Percentiles rank a stretch among this genome's conserved stretches.
Evolutionary conservation across 495 filamentous ascomycete species (phyloP).

Genomic region (Lophiotrema nucula): DNA sequence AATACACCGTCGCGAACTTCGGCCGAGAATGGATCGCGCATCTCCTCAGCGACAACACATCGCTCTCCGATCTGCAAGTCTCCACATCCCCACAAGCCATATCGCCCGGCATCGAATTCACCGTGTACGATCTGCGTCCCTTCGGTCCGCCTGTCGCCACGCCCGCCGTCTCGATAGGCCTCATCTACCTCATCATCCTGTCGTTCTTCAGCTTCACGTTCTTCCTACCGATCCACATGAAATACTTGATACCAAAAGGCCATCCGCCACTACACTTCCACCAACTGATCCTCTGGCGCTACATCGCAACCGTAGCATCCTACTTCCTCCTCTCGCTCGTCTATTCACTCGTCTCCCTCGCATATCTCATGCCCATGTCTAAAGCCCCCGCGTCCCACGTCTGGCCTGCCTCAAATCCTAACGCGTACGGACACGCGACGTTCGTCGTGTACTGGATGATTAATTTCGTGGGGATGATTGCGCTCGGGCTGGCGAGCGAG

Average conservation of each 20-base stretch:
- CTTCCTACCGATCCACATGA: slow-evolving; percentile 65
- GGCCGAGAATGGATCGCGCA: slow-evolving; percentile 18
- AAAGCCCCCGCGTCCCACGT: slow-evolving; percentile 44
- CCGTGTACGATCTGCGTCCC: slow-evolving; percentile 59
- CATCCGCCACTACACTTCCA: slow-evolving; percentile 60
- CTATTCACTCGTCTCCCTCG: slow-evolving; percentile 49
- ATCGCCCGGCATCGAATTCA: slow-evolving; percentile 64
- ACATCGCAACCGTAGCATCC: slow-evolving; percentile 56
- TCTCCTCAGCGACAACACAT: slow-evolving; percentile 14
- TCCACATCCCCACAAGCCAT: slow-evolving; percentile 56
- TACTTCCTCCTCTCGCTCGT: slow-evolving; percentile 68
- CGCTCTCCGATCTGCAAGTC: slow-evolving; percentile 39
- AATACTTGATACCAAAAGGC: slow-evolving; percentile 49
- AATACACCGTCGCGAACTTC: slow-evolving; percentile 15
- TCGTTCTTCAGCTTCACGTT: slow-evolving; percentile 72
- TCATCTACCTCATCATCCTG: slow-evolving; percentile 73
- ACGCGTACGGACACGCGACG: slow-evolving; percentile 57
- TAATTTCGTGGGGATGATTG: slow-evolving; percentile 69
- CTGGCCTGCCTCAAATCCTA: slow-evolving; percentile 42
- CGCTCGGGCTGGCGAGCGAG: slow-evolving; percentile 67
- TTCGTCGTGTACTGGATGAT: slow-evolving; percentile 76
- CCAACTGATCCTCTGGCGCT: slow-evolving; percentile 63
- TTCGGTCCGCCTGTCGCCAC: slow-evolving; percentile 57
- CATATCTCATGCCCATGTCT: slow-evolving; percentile 57
- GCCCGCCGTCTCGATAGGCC: slow-evolving; percentile 62